Conservation (phyloP, 2,329 filamentous ascomycete genomes). For the Aspergillus tamarii region DNA sequence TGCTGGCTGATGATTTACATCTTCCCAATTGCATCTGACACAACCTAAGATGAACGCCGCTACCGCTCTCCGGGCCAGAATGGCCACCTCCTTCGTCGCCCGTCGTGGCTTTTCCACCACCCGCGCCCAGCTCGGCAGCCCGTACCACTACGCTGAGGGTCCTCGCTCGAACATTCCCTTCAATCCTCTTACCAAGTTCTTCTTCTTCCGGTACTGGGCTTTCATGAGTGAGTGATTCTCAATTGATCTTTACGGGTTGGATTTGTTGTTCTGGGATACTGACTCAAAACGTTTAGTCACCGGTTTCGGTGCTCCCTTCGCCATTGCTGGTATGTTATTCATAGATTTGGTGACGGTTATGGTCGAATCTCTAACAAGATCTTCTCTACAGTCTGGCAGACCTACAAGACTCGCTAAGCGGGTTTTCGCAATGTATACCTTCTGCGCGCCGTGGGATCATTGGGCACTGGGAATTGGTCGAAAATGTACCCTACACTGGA, state of each 20-base stretch:
- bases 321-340: slow-evolving; percentile 62
- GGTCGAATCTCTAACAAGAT: slow-evolving; percentile 27
- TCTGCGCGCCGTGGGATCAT: slow-evolving; percentile 21
- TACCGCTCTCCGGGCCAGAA: slow-evolving; percentile 63
- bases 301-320: slow-evolving; percentile 64
- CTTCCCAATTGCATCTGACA: slow-evolving; percentile 45
- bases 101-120: slow-evolving; percentile 95
- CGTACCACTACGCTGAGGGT: slow-evolving; percentile 98
- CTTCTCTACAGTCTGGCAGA: slow-evolving; percentile 63
- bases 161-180: slow-evolving; percentile 95
- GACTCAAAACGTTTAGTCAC: slow-evolving; percentile 50
- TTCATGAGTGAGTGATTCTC: slow-evolving; percentile 65
- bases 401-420: slow-evolving; percentile 61
- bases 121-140: slow-evolving; percentile 79
- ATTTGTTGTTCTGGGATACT: slow-evolving; percentile 32
- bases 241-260: slow-evolving; percentile 4
- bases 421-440: slow-evolving; percentile 21
- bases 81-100: slow-evolving; percentile 70
- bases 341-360: neutral
- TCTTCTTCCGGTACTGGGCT: slow-evolving; percentile 79
- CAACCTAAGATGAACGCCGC: slow-evolving; percentile 74
- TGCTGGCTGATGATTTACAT: slow-evolving; percentile 6
- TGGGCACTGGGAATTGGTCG: slow-evolving; percentile 25
- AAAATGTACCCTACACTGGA: slow-evolving; percentile 26
- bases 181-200: slow-evolving; percentile 89